Evolutionary conservation across 331 rosid species (phyloP).

Genomic region (Rosa hybrid): DNA sequence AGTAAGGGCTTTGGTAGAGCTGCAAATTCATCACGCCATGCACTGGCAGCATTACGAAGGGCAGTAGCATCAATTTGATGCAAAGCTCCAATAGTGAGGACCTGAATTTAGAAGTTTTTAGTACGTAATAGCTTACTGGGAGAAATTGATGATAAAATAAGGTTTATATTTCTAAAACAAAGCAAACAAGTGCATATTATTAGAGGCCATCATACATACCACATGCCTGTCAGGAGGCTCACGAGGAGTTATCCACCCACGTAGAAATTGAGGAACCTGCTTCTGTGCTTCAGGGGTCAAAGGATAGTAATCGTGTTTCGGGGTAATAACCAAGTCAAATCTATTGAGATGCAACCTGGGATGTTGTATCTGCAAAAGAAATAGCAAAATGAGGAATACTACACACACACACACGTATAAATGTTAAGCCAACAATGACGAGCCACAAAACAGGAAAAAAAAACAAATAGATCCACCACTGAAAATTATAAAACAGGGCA

Average conservation of each 20-base stretch:
- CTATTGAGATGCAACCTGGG: conserved; percentile 79
- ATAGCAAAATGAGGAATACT: conserved; percentile 5
- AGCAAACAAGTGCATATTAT: neutral
- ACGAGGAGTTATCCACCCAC: conserved; percentile 83
- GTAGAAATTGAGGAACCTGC: conserved; percentile 77
- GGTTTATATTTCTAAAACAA: neutral
- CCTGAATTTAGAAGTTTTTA: conserved; percentile 46
- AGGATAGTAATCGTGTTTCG: conserved; percentile 90
- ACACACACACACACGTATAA: neutral
- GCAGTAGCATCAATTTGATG: conserved; percentile 88
- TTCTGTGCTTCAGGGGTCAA: conserved; percentile 70
- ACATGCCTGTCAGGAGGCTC: conserved; percentile 87
- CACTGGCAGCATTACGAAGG: conserved; percentile 76
- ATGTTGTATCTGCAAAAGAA: conserved; percentile 66
- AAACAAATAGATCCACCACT: neutral
- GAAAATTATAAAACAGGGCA: neutral
- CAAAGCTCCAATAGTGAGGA: conserved; percentile 81
- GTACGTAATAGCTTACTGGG: conserved; percentile 11
- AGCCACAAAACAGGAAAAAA: neutral
- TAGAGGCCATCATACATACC: conserved; percentile 49
- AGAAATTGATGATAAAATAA: neutral
- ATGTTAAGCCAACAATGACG: neutral
- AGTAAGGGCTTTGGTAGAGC: conserved; percentile 82
- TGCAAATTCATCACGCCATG: conserved; percentile 85
- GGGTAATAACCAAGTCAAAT: conserved; percentile 88